These are phyloP conservation scores for Fusarium scirpi DNA, from an alignment of 2,329 filamentous ascomycete genomes.

Conservation along the genomic window DNA sequence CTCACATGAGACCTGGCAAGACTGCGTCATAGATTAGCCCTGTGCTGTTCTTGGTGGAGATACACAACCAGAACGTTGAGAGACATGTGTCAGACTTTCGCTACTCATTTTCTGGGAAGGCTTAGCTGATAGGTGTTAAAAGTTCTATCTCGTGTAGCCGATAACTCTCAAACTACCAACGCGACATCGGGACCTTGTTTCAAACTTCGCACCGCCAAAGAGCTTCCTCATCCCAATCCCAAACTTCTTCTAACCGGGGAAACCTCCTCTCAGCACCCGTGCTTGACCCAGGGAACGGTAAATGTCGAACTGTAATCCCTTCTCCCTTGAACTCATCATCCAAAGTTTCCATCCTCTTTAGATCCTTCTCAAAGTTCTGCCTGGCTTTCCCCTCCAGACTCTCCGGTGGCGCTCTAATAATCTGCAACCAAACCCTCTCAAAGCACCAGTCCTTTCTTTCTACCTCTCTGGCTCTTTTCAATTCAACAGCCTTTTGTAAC, in stretches of 20 bases:
- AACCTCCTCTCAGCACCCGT: not conserved
- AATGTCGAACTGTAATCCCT: not conserved
- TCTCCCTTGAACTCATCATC: not conserved
- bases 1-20: not conserved
- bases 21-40: not conserved
- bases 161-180: not conserved
- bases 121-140: not conserved
- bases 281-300: not conserved
- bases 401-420: not conserved
- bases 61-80: not conserved
- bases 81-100: not conserved
- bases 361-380: not conserved
- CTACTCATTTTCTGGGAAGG: not conserved
- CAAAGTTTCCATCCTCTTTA: not conserved
- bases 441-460: not conserved
- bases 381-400: not conserved
- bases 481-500: not conserved
- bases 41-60: not conserved
- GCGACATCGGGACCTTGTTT: not conserved
- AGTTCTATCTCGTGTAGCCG: rapidly evolving
- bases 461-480: not conserved
- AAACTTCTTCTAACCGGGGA: not conserved
- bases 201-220: not conserved
- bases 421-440: not conserved
- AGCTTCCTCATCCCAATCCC: not conserved